phyloP scores from a whole-genome alignment of 2,329 filamentous ascomycete species.

The Colletotrichum brevisporum region DNA sequence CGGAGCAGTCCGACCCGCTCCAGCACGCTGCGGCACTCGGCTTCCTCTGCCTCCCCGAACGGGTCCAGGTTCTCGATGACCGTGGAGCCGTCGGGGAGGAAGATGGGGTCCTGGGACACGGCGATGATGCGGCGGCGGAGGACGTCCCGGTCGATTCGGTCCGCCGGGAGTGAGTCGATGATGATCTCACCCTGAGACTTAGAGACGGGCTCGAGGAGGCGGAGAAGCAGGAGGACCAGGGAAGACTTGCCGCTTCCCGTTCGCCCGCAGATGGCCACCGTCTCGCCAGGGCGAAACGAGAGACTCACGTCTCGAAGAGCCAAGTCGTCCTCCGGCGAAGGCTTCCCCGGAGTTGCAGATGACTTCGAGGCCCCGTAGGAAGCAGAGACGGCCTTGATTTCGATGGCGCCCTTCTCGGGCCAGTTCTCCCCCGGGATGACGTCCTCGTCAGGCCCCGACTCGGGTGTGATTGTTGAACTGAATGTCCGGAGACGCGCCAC shows the following conservation, averaged over 20 bases:
- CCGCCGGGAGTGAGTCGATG: slow-evolving; percentile 59
- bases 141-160: slow-evolving; percentile 54
- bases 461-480: slow-evolving; percentile 42
- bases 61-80: slow-evolving; percentile 62
- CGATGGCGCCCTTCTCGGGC: slow-evolving; percentile 49
- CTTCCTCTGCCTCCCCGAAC: slow-evolving; percentile 46
- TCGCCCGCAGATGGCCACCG: slow-evolving; percentile 54
- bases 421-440: slow-evolving; percentile 44
- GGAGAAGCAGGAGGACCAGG: slow-evolving; percentile 55
- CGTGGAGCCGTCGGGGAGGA: slow-evolving; percentile 60
- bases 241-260: slow-evolving; percentile 62
- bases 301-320: slow-evolving; percentile 47
- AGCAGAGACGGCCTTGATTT: slow-evolving; percentile 50
- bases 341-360: slow-evolving; percentile 2
- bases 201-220: slow-evolving; percentile 56
- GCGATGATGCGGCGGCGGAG: slow-evolving; percentile 65
- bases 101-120: slow-evolving; percentile 68
- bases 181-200: slow-evolving; percentile 47
- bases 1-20: slow-evolving; percentile 51
- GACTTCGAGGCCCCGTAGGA: slow-evolving; percentile 44
- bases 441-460: slow-evolving; percentile 42
- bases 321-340: slow-evolving; percentile 34
- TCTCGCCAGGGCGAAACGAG: slow-evolving; percentile 49
- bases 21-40: slow-evolving; percentile 53
- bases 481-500: slow-evolving; percentile 47